Base-by-base conservation (phyloP, 352 stramenopile genomes). In the Phytophthora cryptogea region DNA sequence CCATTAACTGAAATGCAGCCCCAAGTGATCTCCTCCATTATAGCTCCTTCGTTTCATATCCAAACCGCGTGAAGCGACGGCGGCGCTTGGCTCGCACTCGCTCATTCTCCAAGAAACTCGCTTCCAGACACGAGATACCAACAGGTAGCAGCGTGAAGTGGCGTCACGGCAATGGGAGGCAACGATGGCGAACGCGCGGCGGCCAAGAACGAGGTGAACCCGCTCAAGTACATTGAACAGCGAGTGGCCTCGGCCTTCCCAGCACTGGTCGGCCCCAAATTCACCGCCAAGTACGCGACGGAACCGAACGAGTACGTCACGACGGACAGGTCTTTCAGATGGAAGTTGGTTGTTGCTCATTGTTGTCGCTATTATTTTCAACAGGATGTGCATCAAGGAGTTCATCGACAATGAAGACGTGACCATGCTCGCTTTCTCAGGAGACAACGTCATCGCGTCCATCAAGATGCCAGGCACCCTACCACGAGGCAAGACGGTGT, bases 381-480 rank as follows among this genome's bases (percentile, higher is more conserved):
- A n/a, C 57, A 89, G 79, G 47, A 74, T 63, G 6, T 94, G 80
- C 42, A 72, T 98, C 17, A 92, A 92, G 48, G 80, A 96, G 53
- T 98, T 97, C 54, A 80, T 97, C 27, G 87, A 95, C 31, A 88
- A 76, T 27, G 78, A 95, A 46, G 82, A 97, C 35, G 66, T 94
- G 41, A 88, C 80, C 54, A 95, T 85, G 54, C 83, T 98, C 50
- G 77, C 96, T 39, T 90, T 98, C 60, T 92, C 88, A 3, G 89
- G 94, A 4, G 92, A 92, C 55, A 92, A 97, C 43, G 81, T 88
- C 42, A 75, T 94, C 10, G 86, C 78, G 10, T 79, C 70, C 36
- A 90, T 89, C 54, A 93, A 93, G 58, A 96, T 98, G 86, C 93
- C 91, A 0, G 82, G 72, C 26, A 80, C 81, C 4, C 66, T 98